Base-by-base conservation (phyloP, 2,329 filamentous ascomycete genomes). In the Microdochium paspali region DNA sequence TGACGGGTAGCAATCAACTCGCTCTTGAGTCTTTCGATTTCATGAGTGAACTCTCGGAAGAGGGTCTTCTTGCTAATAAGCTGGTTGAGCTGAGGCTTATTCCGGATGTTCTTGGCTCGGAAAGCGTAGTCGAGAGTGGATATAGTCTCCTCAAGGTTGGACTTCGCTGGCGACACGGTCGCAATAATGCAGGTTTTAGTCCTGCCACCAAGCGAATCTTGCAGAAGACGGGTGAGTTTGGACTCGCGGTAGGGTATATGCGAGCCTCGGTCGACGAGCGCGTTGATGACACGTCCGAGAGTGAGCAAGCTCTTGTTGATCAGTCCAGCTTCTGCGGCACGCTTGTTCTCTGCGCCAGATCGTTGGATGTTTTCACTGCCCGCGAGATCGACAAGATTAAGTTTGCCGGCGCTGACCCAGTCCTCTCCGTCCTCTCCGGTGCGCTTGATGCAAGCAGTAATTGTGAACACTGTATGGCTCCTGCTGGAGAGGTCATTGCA, bases 131-230 rank as follows among this genome's bases (percentile, higher is more conserved):
- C 93, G 2, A 98, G 76, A 0, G 94, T 98, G 1, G 93, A 97
- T 50, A 98, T 97, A 0, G 94, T 98, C 66, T 98, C 93, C 61
- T 98, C 93, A 1, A 98, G 73, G 57, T 97, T 98, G 66, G 85
- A 90, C 66, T 93, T 94, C 7, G 90, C 89, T 1, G 93, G 90
- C 2, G 93, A 97, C 35, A 98, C 79, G 1, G 93, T 98, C 5
- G 93, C 93, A 59, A 98, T 97, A 55, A 98, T 98, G 70, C 93
- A 98, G 0, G 93, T 98, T 63, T 98, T 98, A 1, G 94, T 98
- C 46, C 86, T 82, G 3, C 93, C 93, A 51, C 93, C 93, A 0
- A 98, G 78, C 0, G 94, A 98, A 63, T 98, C 94, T 81, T 98
- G 94, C 20, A 98, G 73, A 3, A 98, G 72, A 20, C 93, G 82